These are phyloP conservation scores for Solanum sitiens DNA, from an alignment of 257 asterid species.

Conservation along the genomic window DNA sequence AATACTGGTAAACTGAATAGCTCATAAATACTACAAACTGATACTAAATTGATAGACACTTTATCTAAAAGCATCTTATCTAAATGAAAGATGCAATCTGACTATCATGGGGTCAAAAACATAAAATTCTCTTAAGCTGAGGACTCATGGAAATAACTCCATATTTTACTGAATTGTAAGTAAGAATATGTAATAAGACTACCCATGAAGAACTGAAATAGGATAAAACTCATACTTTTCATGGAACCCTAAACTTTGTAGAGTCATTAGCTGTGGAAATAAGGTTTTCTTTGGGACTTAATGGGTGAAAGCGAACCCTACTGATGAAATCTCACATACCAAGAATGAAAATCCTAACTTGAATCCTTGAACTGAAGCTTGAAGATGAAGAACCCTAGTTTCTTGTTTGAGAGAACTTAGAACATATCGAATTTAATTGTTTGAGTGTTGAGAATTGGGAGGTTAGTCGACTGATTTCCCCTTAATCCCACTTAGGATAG, in stretches of 20 bases:
- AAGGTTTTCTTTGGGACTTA: background rate
- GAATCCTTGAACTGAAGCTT: background rate
- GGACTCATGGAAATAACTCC: background rate
- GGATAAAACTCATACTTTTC: background rate
- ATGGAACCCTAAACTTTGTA: background rate
- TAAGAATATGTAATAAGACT: background rate
- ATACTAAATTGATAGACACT: background rate
- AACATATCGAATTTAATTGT: background rate
- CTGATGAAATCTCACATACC: background rate
- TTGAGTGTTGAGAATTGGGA: background rate
- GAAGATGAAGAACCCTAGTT: background rate
- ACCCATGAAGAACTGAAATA: background rate
- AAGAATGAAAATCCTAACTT: background rate
- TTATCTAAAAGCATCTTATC: background rate
- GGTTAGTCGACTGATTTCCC: background rate
- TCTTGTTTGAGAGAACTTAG: background rate
- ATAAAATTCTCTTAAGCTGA: background rate
- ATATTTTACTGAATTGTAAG: background rate
- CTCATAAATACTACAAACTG: background rate
- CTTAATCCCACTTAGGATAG: background rate
- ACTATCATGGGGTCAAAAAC: background rate
- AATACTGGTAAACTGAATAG: background rate
- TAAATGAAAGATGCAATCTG: background rate
- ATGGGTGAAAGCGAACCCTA: background rate
- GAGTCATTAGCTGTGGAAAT: background rate